Conservation (phyloP, 345 rosid species). For the Acer yangbiense region DNA sequence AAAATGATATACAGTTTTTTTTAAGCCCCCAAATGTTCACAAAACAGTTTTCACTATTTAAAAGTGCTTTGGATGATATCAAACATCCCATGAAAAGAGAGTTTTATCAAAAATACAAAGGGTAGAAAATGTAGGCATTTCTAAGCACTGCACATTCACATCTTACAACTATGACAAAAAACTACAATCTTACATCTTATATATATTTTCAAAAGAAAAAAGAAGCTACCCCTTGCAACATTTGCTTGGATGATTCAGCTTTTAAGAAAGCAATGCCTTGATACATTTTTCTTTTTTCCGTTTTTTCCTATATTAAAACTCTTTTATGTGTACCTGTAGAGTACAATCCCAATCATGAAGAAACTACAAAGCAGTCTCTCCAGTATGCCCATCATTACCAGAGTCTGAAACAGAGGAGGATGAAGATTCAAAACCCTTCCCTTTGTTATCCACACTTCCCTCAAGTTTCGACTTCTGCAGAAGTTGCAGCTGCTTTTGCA, state of each 20-base stretch:
- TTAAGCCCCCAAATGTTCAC: too few relatives aligned
- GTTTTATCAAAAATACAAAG: too few relatives aligned
- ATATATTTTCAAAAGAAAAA: too few relatives aligned
- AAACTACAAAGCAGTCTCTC: slow-evolving; percentile 17
- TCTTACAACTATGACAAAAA: background rate
- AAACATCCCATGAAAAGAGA: too few relatives aligned
- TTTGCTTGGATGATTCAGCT: background rate
- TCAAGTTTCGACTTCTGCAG: slow-evolving; percentile 28
- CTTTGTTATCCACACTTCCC: slow-evolving; percentile 34
- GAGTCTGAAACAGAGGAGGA: slow-evolving; percentile 17
- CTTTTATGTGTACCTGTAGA: slow-evolving; percentile 2
- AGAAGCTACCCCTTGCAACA: background rate
- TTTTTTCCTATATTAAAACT: background rate
- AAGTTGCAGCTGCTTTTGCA: slow-evolving; percentile 42
- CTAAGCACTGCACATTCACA: background rate
- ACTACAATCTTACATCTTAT: background rate
- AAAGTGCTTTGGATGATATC: too few relatives aligned
- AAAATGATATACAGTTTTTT: too few relatives aligned
- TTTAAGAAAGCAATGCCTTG: background rate
- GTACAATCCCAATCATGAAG: slow-evolving; percentile 2
- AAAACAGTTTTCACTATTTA: too few relatives aligned
- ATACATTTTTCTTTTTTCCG: background rate
- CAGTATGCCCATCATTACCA: slow-evolving; percentile 11
- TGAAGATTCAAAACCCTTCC: slow-evolving; percentile 37
- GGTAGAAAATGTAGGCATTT: background rate